These are phyloP conservation scores for Fraxinus sp. DNA, from an alignment of 305 asterid genomes.

Conservation along the genomic window DNA sequence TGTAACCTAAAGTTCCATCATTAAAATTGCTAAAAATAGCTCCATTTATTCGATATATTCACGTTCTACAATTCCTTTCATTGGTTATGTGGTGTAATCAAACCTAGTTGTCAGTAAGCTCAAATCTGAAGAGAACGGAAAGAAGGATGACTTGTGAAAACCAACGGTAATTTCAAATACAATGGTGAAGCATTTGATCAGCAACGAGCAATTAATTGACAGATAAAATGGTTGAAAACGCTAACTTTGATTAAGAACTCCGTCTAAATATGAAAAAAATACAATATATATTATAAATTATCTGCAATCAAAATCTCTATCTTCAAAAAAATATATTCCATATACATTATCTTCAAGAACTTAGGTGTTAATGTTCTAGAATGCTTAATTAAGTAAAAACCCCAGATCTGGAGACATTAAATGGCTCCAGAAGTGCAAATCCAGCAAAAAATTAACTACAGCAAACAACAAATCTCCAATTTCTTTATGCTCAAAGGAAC, in stretches of 20 bases:
- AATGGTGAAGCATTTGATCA: background rate
- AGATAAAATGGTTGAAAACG: background rate
- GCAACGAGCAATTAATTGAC: background rate
- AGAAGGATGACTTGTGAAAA: slow-evolving; percentile 2
- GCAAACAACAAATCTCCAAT: background rate
- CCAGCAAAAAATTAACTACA: background rate
- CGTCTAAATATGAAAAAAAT: background rate
- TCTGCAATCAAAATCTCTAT: background rate
- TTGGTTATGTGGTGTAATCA: background rate
- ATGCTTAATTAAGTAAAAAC: background rate
- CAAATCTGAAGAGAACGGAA: background rate
- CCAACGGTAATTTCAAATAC: background rate
- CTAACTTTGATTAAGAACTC: background rate
- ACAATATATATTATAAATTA: background rate
- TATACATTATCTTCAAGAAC: slow-evolving; percentile 8
- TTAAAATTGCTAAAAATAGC: background rate
- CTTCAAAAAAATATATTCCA: background rate
- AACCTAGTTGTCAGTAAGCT: background rate
- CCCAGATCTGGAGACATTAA: background rate
- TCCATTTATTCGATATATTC: background rate
- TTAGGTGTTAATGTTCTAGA: background rate
- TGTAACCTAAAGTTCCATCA: background rate
- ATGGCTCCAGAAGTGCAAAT: background rate
- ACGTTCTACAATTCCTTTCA: background rate
- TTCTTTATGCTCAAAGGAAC: background rate